Evolutionary conservation across 352 stramenopile genomes (phyloP).

Genomic region (Phytophthora cactorum): DNA sequence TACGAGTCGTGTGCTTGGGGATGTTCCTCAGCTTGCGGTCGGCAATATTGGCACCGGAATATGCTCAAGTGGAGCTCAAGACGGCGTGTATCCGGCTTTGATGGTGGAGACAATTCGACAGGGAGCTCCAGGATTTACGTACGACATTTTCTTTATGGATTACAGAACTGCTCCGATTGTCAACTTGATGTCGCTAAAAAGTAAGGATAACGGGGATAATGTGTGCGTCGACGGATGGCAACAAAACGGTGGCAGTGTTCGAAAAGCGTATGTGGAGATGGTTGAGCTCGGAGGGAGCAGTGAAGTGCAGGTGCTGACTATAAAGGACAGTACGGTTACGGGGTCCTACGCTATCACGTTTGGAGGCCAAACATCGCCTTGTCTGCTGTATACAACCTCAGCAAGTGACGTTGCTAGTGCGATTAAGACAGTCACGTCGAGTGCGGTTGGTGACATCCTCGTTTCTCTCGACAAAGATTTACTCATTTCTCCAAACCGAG

Average conservation of each 20-base stretch:
- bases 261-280: slow-evolving; percentile 49
- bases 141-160: slow-evolving; percentile 83
- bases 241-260: slow-evolving; percentile 47
- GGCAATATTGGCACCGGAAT: slow-evolving; percentile 53
- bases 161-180: slow-evolving; percentile 40
- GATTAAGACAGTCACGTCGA: slow-evolving; percentile 40
- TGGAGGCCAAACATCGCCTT: slow-evolving; percentile 39
- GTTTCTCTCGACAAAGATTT: slow-evolving; percentile 57
- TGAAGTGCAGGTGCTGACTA: slow-evolving; percentile 61
- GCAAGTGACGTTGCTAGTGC: slow-evolving; percentile 30
- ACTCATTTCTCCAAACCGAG: slow-evolving; percentile 53
- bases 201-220: slow-evolving; percentile 27
- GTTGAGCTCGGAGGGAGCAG: slow-evolving; percentile 62
- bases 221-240: slow-evolving; percentile 24
- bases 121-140: slow-evolving; percentile 62
- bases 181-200: slow-evolving; percentile 41
- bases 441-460: slow-evolving; percentile 46
- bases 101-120: slow-evolving; percentile 75
- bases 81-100: slow-evolving; percentile 56
- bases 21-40: slow-evolving; percentile 56
- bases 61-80: slow-evolving; percentile 45
- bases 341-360: slow-evolving; percentile 64
- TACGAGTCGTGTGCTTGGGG: slow-evolving; percentile 61
- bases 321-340: slow-evolving; percentile 34
- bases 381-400: slow-evolving; percentile 43